A percentile compares a stretch with the other conserved stretches of the same genome.
These are phyloP conservation scores for Saccharomycopsis sp. DNA, from an alignment of 805 yeast species.

Conservation along the genomic window DNA sequence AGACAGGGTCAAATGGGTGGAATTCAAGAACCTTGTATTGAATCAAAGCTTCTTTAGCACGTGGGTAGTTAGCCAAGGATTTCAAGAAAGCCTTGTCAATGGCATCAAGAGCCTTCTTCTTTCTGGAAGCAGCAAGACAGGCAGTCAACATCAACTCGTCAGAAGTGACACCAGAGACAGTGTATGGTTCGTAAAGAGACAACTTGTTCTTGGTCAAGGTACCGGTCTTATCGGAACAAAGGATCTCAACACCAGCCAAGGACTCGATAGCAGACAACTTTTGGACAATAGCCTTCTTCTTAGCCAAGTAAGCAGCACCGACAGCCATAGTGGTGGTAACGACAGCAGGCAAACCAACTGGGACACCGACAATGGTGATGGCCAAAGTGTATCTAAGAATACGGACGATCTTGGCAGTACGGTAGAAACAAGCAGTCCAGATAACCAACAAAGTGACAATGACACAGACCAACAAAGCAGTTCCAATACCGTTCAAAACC, in stretches of 20 bases:
- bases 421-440: conserved; percentile 93
- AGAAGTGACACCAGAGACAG: conserved; percentile 94
- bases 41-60: conserved; percentile 86
- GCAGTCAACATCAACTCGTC: conserved; percentile 97
- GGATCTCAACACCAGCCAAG: conserved; percentile 93
- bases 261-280: conserved; percentile 95
- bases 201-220: conserved; percentile 96
- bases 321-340: conserved; percentile 99
- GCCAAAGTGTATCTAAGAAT: conserved; percentile 91
- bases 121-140: conserved; percentile 95
- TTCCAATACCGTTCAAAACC: conserved; percentile 96
- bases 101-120: conserved; percentile 97
- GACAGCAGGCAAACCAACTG: conserved; percentile 98
- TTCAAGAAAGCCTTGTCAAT: conserved; percentile 95
- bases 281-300: conserved; percentile 96
- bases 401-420: conserved; percentile 78
- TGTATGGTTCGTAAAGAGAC: conserved; percentile 94
- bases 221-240: conserved; percentile 98
- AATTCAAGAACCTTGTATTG: conserved; percentile 92
- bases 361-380: conserved; percentile 95
- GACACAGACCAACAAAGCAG: conserved; percentile 81
- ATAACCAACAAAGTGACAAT: conserved; percentile 80
- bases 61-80: conserved; percentile 80
- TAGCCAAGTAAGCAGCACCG: conserved; percentile 98
- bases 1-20: conserved; percentile 97